Evolutionary conservation across 2,329 filamentous ascomycete genomes (phyloP).

Genomic region (Talaromyces sp.): DNA sequence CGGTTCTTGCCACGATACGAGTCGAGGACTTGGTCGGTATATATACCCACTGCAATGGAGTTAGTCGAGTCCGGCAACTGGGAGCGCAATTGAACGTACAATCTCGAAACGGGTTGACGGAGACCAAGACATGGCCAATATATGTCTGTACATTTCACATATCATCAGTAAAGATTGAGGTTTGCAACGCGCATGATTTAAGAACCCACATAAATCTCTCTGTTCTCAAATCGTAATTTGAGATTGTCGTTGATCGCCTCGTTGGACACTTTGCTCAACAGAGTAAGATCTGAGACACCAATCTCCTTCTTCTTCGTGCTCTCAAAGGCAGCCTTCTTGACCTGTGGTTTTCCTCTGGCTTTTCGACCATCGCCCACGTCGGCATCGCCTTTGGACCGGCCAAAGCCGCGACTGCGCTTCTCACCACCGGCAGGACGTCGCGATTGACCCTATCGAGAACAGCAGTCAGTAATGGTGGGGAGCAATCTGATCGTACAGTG

Average conservation of each 20-base stretch:
- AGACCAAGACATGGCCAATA: constrained; percentile 98
- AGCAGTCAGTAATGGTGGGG: background rate
- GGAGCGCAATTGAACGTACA: constrained; percentile 46
- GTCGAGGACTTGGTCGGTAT: constrained; percentile 88
- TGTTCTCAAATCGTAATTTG: constrained; percentile 96
- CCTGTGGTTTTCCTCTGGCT: constrained; percentile 59
- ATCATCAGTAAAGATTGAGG: background rate
- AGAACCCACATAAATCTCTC: constrained; percentile 78
- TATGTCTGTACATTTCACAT: constrained; percentile 63
- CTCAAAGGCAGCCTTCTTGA: constrained; percentile 95
- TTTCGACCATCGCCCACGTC: constrained; percentile 45
- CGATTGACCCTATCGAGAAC: constrained; percentile 37
- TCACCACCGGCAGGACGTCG: constrained; percentile 43
- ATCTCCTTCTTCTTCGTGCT: constrained; percentile 99
- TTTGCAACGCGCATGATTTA: constrained; percentile 1
- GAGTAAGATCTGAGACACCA: constrained; percentile 92
- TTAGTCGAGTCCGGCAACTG: constrained; percentile 32
- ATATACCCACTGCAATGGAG: constrained; percentile 71
- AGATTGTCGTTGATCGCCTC: constrained; percentile 99
- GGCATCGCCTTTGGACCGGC: constrained; percentile 41
- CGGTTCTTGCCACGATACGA: constrained; percentile 97
- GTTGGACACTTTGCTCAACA: constrained; percentile 98
- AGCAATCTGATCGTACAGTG: background rate
- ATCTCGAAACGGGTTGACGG: constrained; percentile 96
- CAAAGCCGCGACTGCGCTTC: constrained; percentile 41